Base-by-base conservation (phyloP, 75 land plant species). In the Cupressus sempervirens region DNA sequence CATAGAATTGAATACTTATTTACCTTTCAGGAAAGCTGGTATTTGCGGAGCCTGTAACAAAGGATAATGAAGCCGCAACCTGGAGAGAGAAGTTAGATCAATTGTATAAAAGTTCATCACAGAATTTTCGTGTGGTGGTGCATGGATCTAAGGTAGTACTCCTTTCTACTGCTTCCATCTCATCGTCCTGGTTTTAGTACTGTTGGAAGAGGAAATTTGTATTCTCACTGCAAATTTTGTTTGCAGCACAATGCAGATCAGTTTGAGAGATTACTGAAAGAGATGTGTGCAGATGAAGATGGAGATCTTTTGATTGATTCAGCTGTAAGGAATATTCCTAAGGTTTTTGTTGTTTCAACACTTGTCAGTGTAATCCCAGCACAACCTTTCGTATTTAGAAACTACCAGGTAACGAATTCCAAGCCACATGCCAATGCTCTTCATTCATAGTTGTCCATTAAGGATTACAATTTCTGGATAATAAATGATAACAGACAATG, bases 51-150 rank as follows among this genome's bases (percentile, higher is more conserved):
- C 93, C 98, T 83, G 87, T 86, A 76, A 94, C 98, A 68, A 98
- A 96, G 87, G 97, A 98, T 72, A 98, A 93, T 91, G 99, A 98
- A 91, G 99, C 96, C 80, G 99, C 99, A 86, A 93, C 94, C 29
- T 98, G 99, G 99, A 95, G 93, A 62, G 99, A 98, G 88, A 98
- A 95, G 88, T 86, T 98, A 75, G 99, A 96, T 90, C 99, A 98
- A 80, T 90, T 98, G 35, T 98, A 94, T 85, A 98, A 95, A 86
- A 96, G 98, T 88, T 98, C 98, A 56, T 98, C 99, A 36, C 99
- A 96, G 85, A 98, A 89, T 88, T 96, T 98, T 72, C 93, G 99
- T 79, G 98, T 98, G 84, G 98, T 96, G 85, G 98, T 98, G 4
- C 98, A 98, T 87, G 99, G 99, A 81, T 94, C 99, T 82, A 98